These are phyloP conservation scores for Eucalyptus shirleyi DNA, from an alignment of 345 rosid genomes.

Conservation along the genomic window DNA sequence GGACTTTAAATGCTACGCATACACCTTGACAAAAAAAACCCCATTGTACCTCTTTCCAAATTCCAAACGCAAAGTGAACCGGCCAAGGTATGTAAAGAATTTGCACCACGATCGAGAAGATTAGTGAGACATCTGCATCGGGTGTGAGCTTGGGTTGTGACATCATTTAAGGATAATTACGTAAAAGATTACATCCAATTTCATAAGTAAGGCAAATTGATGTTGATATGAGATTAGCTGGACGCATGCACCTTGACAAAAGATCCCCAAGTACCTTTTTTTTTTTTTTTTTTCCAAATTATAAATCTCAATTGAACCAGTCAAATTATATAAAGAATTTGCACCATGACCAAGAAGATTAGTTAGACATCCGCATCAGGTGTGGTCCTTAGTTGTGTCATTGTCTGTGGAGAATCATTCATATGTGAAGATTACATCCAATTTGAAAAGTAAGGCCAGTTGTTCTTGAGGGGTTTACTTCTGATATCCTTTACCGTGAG, in stretches of 20 bases:
- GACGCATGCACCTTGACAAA: not conserved
- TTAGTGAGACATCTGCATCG: rapidly evolving
- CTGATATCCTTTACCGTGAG: not conserved
- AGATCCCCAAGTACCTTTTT: no score
- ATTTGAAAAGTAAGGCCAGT: not conserved
- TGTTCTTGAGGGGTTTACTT: not conserved
- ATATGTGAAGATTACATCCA: not conserved
- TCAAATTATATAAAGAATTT: not conserved
- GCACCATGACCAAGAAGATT: not conserved
- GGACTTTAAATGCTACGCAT: not conserved
- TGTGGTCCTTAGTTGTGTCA: not conserved
- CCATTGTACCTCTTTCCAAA: not conserved
- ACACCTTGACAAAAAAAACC: not conserved
- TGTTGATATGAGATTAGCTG: rapidly evolving
- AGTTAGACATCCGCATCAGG: not conserved
- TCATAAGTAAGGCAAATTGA: not conserved
- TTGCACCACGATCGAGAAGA: not conserved
- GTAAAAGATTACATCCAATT: not conserved
- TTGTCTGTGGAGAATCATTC: not conserved
- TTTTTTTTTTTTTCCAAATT: not conserved
- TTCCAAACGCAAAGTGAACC: not conserved
- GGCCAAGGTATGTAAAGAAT: rapidly evolving
- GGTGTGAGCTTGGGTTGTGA: not conserved
- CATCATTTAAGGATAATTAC: no score
- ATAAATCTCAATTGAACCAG: not conserved